Percentiles rank a stretch among this genome's conserved stretches.
These are phyloP conservation scores for Achlya hypogyna DNA, from an alignment of 352 stramenopile genomes.

Conservation along the genomic window DNA sequence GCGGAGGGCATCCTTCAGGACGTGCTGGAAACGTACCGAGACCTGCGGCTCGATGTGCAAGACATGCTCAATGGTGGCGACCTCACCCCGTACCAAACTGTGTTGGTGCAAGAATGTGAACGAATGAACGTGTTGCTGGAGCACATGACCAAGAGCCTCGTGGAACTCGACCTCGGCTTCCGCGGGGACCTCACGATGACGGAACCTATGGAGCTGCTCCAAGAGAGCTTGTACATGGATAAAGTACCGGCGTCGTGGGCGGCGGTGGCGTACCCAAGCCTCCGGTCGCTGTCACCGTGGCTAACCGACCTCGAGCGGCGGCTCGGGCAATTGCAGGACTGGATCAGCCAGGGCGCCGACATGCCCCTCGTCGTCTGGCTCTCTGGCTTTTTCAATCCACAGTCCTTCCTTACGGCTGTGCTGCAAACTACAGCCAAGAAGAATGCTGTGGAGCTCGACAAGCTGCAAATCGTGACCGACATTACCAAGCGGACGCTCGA, in stretches of 20 bases:
- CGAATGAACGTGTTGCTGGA: slow-evolving; percentile 78
- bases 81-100: slow-evolving; percentile 86
- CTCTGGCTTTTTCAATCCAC: slow-evolving; percentile 72
- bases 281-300: slow-evolving; percentile 71
- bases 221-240: slow-evolving; percentile 71
- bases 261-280: slow-evolving; percentile 64
- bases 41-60: slow-evolving; percentile 76
- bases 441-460: slow-evolving; percentile 75
- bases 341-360: slow-evolving; percentile 63
- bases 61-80: slow-evolving; percentile 67
- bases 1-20: slow-evolving; percentile 83
- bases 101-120: slow-evolving; percentile 86
- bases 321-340: slow-evolving; percentile 82
- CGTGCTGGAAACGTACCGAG: slow-evolving; percentile 84
- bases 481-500: slow-evolving; percentile 84
- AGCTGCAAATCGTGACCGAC: slow-evolving; percentile 63
- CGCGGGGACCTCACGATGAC: slow-evolving; percentile 84
- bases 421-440: slow-evolving; percentile 66
- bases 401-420: slow-evolving; percentile 79
- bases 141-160: slow-evolving; percentile 63
- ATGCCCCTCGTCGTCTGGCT: slow-evolving; percentile 79
- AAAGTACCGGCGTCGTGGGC: slow-evolving; percentile 65
- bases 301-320: slow-evolving; percentile 77
- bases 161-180: slow-evolving; percentile 82
- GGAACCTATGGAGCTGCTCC: slow-evolving; percentile 75